Conservation (phyloP, 2,329 filamentous ascomycete species). For the Eutypa lata region DNA sequence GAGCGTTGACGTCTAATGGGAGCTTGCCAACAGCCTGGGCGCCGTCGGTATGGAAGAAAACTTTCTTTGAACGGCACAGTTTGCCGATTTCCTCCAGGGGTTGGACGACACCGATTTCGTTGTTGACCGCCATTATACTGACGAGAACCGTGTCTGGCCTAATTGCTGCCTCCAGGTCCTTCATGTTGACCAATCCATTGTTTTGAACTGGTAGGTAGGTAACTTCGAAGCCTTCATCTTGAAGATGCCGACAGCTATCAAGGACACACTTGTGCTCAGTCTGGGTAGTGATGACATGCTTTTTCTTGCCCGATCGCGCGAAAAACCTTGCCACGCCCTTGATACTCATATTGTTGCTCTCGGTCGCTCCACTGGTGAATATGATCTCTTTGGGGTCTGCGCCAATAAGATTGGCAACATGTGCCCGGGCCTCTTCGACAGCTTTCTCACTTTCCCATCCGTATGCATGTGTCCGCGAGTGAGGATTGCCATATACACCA, state of each 20-base stretch:
- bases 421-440: slow-evolving; percentile 78
- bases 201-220: slow-evolving; percentile 92
- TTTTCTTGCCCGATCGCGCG: slow-evolving; percentile 90
- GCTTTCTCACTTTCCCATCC: slow-evolving; percentile 98
- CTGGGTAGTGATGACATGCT: slow-evolving; percentile 94
- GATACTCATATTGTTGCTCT: slow-evolving; percentile 99
- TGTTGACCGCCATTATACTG: slow-evolving; percentile 99
- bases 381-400: slow-evolving; percentile 98
- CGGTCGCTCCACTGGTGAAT: slow-evolving; percentile 95
- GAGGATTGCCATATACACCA: slow-evolving; percentile 92
- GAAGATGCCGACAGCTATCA: slow-evolving; percentile 93
- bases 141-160: slow-evolving; percentile 87
- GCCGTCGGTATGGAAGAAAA: slow-evolving; percentile 97
- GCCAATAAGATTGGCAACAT: slow-evolving; percentile 84
- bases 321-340: slow-evolving; percentile 98
- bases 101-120: slow-evolving; percentile 99
- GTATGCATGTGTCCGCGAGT: slow-evolving; percentile 95
- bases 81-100: slow-evolving; percentile 90
- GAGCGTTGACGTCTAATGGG: slow-evolving; percentile 90
- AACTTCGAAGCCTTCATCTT: slow-evolving; percentile 93
- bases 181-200: slow-evolving; percentile 82
- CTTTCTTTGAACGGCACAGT: slow-evolving; percentile 84
- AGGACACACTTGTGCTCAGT: slow-evolving; percentile 99
- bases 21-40: slow-evolving; percentile 99
- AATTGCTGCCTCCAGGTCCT: slow-evolving; percentile 83